Conservation (phyloP, 768 basidiomycete species). For the Rhodocollybia butyracea region DNA sequence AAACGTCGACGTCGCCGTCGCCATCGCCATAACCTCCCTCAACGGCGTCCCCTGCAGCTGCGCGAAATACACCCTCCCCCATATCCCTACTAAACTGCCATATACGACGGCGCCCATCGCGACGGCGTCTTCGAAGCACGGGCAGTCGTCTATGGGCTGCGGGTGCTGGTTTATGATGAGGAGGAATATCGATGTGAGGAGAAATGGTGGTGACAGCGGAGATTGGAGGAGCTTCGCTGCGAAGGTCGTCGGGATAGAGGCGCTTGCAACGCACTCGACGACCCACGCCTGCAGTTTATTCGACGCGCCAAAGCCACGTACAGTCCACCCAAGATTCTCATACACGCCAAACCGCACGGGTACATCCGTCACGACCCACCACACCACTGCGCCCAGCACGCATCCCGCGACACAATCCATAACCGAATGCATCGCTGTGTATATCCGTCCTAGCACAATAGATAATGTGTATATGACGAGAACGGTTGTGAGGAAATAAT, state of each 20-base stretch:
- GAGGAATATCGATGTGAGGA: constrained; percentile 59
- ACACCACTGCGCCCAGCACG: constrained; percentile 62
- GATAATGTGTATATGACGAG: constrained; percentile 61
- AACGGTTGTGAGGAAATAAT: constrained; percentile 37
- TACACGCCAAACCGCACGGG: too few species aligned
- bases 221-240: constrained; percentile 15
- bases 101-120: constrained; percentile 84
- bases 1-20: too few species aligned
- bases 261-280: neutral
- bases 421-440: constrained; percentile 88
- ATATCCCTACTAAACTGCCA: constrained; percentile 68
- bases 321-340: constrained; percentile 18
- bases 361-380: constrained; percentile 50
- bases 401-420: constrained; percentile 67
- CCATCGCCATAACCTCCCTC: too few species aligned
- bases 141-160: constrained; percentile 94
- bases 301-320: constrained; percentile 23
- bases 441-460: constrained; percentile 78
- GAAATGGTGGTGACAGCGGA: constrained; percentile 40
- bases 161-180: constrained; percentile 86
- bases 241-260: neutral
- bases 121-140: constrained; percentile 97
- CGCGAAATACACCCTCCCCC: constrained; percentile 44
- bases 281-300: constrained; percentile 35
- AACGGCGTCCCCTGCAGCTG: constrained; percentile 8